Evolutionary conservation across 2,329 filamentous ascomycete species (phyloP).

Genomic region (Diaporthe australafricana): DNA sequence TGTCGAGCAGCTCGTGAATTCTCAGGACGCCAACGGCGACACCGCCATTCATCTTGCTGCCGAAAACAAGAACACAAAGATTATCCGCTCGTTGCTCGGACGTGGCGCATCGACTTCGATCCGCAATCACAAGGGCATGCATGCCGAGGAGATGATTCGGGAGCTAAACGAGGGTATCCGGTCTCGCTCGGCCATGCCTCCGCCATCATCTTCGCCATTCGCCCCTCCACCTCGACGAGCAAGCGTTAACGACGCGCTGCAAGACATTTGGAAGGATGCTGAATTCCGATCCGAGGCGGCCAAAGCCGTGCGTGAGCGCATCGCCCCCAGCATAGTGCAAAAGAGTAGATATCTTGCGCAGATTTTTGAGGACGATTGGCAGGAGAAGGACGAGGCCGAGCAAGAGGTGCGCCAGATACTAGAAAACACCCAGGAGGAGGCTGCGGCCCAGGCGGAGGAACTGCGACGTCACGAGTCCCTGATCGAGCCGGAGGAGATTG

Average conservation of each 20-base stretch:
- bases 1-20: conserved; percentile 82
- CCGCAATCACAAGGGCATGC: conserved; percentile 82
- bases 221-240: conserved; percentile 70
- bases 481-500: conserved; percentile 66
- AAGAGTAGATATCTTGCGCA: conserved; percentile 78
- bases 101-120: conserved; percentile 88
- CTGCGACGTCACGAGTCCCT: conserved; percentile 56
- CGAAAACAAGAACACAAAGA: conserved; percentile 88
- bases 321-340: conserved; percentile 76
- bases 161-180: conserved; percentile 77
- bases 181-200: conserved; percentile 69
- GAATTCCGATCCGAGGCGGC: conserved; percentile 67
- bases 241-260: conserved; percentile 63
- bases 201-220: conserved; percentile 81
- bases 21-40: conserved; percentile 87
- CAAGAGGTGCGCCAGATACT: conserved; percentile 75
- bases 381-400: conserved; percentile 78
- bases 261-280: conserved; percentile 42
- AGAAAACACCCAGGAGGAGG: conserved; percentile 75
- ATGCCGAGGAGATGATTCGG: conserved; percentile 86
- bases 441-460: conserved; percentile 71
- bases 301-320: conserved; percentile 75
- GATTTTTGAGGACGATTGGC: conserved; percentile 80
- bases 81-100: conserved; percentile 81
- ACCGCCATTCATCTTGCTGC: conserved; percentile 83